phyloP scores from a whole-genome alignment of 306 rosid genomes.

The Chamaecrista fasciculata region DNA sequence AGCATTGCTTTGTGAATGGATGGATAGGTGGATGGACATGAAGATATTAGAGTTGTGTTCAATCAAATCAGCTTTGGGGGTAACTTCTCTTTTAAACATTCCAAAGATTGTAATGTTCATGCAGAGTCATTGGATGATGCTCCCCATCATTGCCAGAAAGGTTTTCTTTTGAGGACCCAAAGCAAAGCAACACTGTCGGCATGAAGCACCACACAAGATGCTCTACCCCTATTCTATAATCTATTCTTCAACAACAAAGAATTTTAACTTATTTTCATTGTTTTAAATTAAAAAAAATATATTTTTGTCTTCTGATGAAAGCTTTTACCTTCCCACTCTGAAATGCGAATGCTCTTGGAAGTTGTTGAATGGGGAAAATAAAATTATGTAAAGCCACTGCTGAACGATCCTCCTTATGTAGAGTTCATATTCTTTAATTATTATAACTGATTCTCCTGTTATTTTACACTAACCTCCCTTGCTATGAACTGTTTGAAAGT shows the following conservation, averaged over 20 bases:
- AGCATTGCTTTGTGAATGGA: slow-evolving; percentile 31
- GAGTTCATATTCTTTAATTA: no score
- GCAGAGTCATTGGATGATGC: slow-evolving; percentile 37
- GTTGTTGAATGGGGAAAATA: background rate
- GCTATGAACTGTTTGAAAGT: background rate
- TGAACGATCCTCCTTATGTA: background rate
- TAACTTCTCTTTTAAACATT: slow-evolving; percentile 57
- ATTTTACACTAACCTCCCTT: background rate
- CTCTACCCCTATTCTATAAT: slow-evolving; percentile 36
- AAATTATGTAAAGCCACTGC: background rate
- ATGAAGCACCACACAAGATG: slow-evolving; percentile 38
- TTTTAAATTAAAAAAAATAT: no score
- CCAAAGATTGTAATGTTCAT: slow-evolving; percentile 35
- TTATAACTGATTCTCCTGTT: background rate
- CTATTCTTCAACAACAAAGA: slow-evolving; percentile 35
- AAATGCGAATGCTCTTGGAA: slow-evolving; percentile 31
- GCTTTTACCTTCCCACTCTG: slow-evolving; percentile 26
- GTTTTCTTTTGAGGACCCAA: slow-evolving; percentile 31
- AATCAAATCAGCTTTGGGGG: slow-evolving; percentile 53
- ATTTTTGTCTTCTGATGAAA: background rate
- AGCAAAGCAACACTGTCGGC: slow-evolving; percentile 39
- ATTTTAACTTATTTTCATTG: slow-evolving; percentile 24
- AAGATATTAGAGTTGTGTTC: slow-evolving; percentile 19
- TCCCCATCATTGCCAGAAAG: slow-evolving; percentile 43
- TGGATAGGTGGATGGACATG: background rate